Percentiles rank a stretch among this genome's conserved stretches.
These are phyloP conservation scores for Cyclostephanos invisitatus DNA, from an alignment of 108 stramenopile genomes.

Conservation along the genomic window DNA sequence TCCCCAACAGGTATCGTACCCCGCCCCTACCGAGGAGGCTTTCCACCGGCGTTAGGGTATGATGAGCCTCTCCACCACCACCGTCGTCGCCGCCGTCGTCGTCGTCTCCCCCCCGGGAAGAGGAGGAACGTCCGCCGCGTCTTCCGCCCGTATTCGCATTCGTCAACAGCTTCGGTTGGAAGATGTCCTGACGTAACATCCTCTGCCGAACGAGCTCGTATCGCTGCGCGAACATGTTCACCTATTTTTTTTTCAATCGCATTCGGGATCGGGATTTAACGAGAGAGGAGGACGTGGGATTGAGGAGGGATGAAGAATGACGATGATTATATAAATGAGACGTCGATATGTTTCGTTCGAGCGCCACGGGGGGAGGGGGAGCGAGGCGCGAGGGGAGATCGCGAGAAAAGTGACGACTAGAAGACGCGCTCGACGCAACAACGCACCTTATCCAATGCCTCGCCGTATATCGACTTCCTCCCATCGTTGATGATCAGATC, in stretches of 20 bases:
- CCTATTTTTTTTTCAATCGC: constrained; percentile 15
- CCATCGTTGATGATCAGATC: constrained; percentile 11
- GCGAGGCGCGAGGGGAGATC: too few species aligned
- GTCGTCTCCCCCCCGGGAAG: constrained; percentile 4
- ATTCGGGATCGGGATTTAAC: too few species aligned
- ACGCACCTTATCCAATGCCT: constrained; percentile 36
- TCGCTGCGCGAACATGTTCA: constrained; percentile 73
- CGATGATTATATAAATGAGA: constrained; percentile 43
- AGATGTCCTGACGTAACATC: constrained; percentile 67
- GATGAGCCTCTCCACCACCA: constrained; percentile 10
- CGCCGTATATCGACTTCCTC: constrained; percentile 11
- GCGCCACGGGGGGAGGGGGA: too few species aligned
- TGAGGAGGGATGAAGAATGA: constrained; percentile 32
- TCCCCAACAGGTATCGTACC: constrained; percentile 47
- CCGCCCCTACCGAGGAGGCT: constrained; percentile 61
- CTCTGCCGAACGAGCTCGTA: constrained; percentile 77
- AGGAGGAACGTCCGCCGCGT: constrained; percentile 4
- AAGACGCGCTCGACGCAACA: too few species aligned
- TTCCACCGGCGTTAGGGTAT: constrained; percentile 58
- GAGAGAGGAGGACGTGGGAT: neutral
- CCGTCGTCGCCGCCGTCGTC: neutral
- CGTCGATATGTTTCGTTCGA: neutral
- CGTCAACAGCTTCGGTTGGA: constrained; percentile 59
- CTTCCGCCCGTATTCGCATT: constrained; percentile 21
- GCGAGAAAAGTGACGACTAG: too few species aligned